These are phyloP conservation scores for Citrus australasica DNA, from an alignment of 345 rosid genomes.

Conservation along the genomic window DNA sequence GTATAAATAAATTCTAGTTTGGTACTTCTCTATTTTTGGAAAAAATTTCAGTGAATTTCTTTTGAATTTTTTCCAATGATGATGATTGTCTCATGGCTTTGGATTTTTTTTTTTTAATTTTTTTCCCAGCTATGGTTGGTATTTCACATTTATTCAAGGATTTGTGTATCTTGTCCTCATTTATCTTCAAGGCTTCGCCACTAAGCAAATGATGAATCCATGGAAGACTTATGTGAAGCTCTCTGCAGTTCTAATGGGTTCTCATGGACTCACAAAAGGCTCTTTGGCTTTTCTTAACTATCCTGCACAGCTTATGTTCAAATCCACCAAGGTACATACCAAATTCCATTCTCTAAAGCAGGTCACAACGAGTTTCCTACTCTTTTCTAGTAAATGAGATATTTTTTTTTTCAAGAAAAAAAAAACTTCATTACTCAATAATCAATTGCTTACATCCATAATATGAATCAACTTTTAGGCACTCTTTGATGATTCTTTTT, in stretches of 20 bases:
- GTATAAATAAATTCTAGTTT: slow-evolving; percentile 18
- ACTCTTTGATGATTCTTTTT: background rate
- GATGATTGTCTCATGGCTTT: background rate
- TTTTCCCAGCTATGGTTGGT: slow-evolving; percentile 87
- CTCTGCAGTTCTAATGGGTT: slow-evolving; percentile 98
- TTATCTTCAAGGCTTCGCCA: slow-evolving; percentile 88
- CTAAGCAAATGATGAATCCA: slow-evolving; percentile 90
- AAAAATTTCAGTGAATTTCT: slow-evolving; percentile 6
- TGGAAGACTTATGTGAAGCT: slow-evolving; percentile 94
- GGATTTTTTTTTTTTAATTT: background rate
- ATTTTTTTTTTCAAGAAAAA: background rate
- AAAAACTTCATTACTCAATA: background rate
- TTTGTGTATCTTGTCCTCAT: slow-evolving; percentile 83
- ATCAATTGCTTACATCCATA: background rate
- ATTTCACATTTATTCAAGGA: slow-evolving; percentile 97
- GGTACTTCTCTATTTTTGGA: background rate
- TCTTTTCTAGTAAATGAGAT: background rate
- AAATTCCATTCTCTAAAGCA: background rate
- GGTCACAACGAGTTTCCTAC: background rate
- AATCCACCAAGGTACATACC: slow-evolving; percentile 81
- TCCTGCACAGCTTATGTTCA: slow-evolving; percentile 98
- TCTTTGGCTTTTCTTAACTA: slow-evolving; percentile 95
- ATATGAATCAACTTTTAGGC: background rate
- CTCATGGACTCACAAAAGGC: slow-evolving; percentile 94
- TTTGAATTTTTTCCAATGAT: background rate